phyloP scores from a whole-genome alignment of 2,329 filamentous ascomycete genomes.

The Diaporthe batatas region DNA sequence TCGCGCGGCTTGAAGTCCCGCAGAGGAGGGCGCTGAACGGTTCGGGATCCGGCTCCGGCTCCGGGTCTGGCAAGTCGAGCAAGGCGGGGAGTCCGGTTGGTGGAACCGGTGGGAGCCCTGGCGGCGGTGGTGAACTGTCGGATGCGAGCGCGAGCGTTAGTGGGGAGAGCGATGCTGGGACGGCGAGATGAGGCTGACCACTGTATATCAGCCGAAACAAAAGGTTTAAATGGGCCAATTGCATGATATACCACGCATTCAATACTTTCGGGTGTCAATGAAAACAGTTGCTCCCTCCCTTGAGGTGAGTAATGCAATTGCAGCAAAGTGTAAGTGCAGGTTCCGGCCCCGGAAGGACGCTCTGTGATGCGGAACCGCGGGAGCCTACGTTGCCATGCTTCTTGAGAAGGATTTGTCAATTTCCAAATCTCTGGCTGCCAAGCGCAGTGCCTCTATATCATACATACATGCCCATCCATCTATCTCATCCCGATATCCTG shows the following conservation, averaged over 20 bases:
- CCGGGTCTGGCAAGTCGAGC: slow-evolving; percentile 33
- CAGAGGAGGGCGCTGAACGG: slow-evolving; percentile 42
- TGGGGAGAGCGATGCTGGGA: slow-evolving; percentile 32
- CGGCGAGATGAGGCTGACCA: slow-evolving; percentile 25
- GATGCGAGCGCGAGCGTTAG: slow-evolving; percentile 31
- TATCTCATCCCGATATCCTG: slow-evolving; percentile 39
- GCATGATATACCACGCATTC: slow-evolving; percentile 16
- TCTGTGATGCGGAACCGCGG: neutral
- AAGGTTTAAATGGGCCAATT: slow-evolving; percentile 9
- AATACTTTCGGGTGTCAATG: neutral
- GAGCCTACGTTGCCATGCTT: neutral
- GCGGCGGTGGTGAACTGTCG: neutral
- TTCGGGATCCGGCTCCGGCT: slow-evolving; percentile 23
- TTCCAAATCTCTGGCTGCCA: neutral
- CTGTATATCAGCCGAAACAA: neutral
- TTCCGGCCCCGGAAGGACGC: too few species aligned
- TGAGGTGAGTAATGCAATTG: too few species aligned
- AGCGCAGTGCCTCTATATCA: neutral
- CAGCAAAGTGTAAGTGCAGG: too few species aligned
- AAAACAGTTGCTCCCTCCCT: neutral
- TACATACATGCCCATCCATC: too few species aligned
- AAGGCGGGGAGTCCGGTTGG: slow-evolving; percentile 33
- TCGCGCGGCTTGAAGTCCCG: slow-evolving; percentile 48
- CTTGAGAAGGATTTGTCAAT: neutral
- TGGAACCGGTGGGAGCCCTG: slow-evolving; percentile 5